These are phyloP conservation scores for Harrya chromipes DNA, from an alignment of 768 basidiomycete species.

Conservation along the genomic window DNA sequence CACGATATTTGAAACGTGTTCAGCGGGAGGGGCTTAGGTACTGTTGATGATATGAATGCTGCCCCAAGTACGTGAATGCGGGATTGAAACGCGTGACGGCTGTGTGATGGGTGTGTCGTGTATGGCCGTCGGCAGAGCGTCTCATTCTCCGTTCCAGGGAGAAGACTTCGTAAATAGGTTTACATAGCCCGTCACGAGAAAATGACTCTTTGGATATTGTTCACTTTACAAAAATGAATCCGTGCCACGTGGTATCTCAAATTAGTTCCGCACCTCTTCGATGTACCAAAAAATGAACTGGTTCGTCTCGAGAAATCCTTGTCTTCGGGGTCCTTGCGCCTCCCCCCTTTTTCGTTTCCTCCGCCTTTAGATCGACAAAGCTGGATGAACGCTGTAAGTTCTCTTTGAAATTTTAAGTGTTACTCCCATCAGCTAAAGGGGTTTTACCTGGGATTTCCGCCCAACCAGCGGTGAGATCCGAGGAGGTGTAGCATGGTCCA, in stretches of 20 bases:
- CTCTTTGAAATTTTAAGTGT: constrained; percentile 5
- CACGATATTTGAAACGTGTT: constrained; percentile 25
- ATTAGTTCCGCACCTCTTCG: background rate
- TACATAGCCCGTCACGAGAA: constrained; percentile 10
- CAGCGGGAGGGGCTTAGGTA: constrained; percentile 6
- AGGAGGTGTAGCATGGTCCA: constrained; percentile 10
- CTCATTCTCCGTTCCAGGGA: constrained; percentile 20
- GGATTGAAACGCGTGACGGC: constrained; percentile 10
- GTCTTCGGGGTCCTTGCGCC: constrained; percentile 25
- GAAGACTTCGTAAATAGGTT: constrained; percentile 4
- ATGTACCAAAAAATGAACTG: constrained; percentile 12
- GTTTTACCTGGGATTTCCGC: constrained; percentile 11
- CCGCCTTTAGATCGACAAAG: constrained; percentile 18
- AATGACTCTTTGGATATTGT: background rate
- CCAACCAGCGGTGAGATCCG: constrained; percentile 18
- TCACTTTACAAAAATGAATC: constrained; percentile 3
- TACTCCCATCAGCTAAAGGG: constrained; percentile 4
- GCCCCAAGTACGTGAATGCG: constrained; percentile 26
- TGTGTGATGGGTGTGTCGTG: too few relatives aligned
- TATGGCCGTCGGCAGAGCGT: constrained; percentile 20
- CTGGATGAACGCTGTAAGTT: constrained; percentile 13
- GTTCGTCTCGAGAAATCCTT: constrained; percentile 14
- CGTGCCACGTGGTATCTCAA: constrained; percentile 17
- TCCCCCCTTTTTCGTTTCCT: constrained; percentile 1
- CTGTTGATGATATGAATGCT: constrained; percentile 20